Base-by-base conservation (phyloP, 106 monocot species). In the Allium sativum region DNA sequence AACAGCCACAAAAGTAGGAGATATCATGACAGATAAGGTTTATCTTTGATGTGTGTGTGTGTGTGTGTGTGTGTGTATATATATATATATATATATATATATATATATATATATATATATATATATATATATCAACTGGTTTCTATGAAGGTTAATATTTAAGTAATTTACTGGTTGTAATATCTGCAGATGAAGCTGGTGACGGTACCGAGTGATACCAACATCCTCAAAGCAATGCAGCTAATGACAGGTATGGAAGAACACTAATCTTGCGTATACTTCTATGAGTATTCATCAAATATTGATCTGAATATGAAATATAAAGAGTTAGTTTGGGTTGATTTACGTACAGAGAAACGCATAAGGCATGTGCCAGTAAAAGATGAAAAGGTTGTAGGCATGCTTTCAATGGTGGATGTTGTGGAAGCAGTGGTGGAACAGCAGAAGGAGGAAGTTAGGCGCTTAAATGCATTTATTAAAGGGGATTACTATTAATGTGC, bases 1-100 rank as follows among this genome's bases (percentile, higher is more conserved):
- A 22, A 74, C 75, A 55, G 13, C 58, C 10, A 84, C 83, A n/a
- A 80, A 59, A 59, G 88, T 88, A 12, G 72, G 61, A 47, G 88
- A 88, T 7, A 84, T 84, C 56, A 88, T 88, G 84, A 88, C 84
- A 9, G 72, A 80, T 16, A 75, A 84, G 80, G 88, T 88, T 50
- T 5, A 40, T 40, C 31, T 5, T 52, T 40, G n/a, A n/a, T n/a
- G n/a, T n/a, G n/a, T n/a, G n/a, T n/a, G n/a, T n/a, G n/a, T n/a
- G n/a, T n/a, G n/a, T n/a, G n/a, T n/a, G n/a, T n/a, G n/a, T n/a
- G n/a, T n/a, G n/a, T n/a, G n/a, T n/a, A n/a, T n/a, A n/a, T n/a
- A n/a, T n/a, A n/a, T n/a, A n/a, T n/a, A n/a, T n/a, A n/a, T n/a
- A n/a, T 52, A 10, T n/a, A 9, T 41, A 14, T 41, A 3, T 1